phyloP scores from a whole-genome alignment of 176 grass and related monocot species.

The Poa annua region DNA sequence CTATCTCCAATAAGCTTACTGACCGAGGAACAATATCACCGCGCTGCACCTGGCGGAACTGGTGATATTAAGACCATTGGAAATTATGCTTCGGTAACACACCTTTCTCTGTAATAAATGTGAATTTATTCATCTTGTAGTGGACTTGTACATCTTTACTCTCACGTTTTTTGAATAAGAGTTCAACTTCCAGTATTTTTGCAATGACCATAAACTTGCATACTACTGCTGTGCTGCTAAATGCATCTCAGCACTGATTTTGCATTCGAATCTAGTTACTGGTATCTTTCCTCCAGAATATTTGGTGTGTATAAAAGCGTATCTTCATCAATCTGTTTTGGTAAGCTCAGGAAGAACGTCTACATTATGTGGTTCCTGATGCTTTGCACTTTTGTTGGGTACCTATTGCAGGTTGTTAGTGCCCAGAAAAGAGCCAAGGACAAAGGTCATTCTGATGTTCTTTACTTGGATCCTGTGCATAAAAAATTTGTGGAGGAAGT shows the following conservation, averaged over 20 bases:
- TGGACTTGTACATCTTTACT: neutral
- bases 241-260: slow-evolving; percentile 1
- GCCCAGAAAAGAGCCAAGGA: slow-evolving; percentile 83
- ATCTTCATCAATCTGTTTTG: slow-evolving; percentile 3
- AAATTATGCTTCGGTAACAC: slow-evolving; percentile 89
- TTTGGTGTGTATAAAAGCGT: slow-evolving; percentile 4
- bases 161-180: neutral
- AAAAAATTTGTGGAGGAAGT: slow-evolving; percentile 95
- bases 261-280: neutral
- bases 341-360: slow-evolving; percentile 5
- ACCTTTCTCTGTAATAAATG: slow-evolving; percentile 9
- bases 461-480: slow-evolving; percentile 84
- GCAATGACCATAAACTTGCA: neutral
- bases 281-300: neutral
- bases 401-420: slow-evolving; percentile 61
- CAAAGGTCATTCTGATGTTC: slow-evolving; percentile 83
- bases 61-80: slow-evolving; percentile 90
- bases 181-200: neutral
- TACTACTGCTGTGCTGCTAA: neutral
- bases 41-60: slow-evolving; percentile 88
- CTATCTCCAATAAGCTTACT: slow-evolving; percentile 83
- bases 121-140: slow-evolving; percentile 19
- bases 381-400: slow-evolving; percentile 13
- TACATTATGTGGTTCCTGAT: slow-evolving; percentile 7
- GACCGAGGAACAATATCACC: slow-evolving; percentile 82